Conservation (phyloP, 805 yeast genomes). For the Nakazawaea holstii region DNA sequence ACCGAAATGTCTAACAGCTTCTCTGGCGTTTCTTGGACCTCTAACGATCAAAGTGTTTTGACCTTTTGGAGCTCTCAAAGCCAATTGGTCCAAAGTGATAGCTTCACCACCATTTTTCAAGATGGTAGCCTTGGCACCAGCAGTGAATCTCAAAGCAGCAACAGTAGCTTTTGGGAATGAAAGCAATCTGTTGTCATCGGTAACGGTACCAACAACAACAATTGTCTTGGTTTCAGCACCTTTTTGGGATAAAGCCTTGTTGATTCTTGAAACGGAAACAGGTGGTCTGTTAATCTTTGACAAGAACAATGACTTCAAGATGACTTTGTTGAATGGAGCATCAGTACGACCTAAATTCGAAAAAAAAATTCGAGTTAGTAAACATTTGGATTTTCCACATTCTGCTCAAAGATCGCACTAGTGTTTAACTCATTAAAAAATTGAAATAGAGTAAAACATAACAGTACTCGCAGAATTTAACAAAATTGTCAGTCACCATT, state of each 20-base stretch:
- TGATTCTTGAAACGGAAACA: slow-evolving; percentile 89
- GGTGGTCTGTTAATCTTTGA: slow-evolving; percentile 99
- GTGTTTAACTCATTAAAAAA: not conserved
- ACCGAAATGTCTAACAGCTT: slow-evolving; percentile 99
- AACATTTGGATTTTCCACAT: slow-evolving; percentile 14
- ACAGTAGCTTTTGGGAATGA: slow-evolving; percentile 95
- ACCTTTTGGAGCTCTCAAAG: slow-evolving; percentile 99
- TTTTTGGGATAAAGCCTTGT: slow-evolving; percentile 58
- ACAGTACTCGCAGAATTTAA: slow-evolving; percentile 26
- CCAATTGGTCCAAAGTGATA: slow-evolving; percentile 98
- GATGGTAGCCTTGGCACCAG: slow-evolving; percentile 97
- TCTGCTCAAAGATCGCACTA: slow-evolving; percentile 49
- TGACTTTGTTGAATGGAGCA: slow-evolving; percentile 96
- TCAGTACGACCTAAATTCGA: slow-evolving; percentile 83
- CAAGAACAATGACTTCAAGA: slow-evolving; percentile 90
- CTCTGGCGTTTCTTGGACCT: slow-evolving; percentile 99
- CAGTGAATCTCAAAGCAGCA: slow-evolving; percentile 99
- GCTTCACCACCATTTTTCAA: slow-evolving; percentile 99
- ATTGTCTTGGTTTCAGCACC: slow-evolving; percentile 88
- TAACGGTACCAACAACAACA: slow-evolving; percentile 99
- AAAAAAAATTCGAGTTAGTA: slow-evolving; percentile 31
- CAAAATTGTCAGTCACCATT: slow-evolving; percentile 13
- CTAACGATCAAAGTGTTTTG: slow-evolving; percentile 96
- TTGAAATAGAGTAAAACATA: not conserved
- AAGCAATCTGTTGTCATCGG: slow-evolving; percentile 93